Base-by-base conservation (phyloP, 2,329 filamentous ascomycete genomes). In the Trichoderma citrinoviride region DNA sequence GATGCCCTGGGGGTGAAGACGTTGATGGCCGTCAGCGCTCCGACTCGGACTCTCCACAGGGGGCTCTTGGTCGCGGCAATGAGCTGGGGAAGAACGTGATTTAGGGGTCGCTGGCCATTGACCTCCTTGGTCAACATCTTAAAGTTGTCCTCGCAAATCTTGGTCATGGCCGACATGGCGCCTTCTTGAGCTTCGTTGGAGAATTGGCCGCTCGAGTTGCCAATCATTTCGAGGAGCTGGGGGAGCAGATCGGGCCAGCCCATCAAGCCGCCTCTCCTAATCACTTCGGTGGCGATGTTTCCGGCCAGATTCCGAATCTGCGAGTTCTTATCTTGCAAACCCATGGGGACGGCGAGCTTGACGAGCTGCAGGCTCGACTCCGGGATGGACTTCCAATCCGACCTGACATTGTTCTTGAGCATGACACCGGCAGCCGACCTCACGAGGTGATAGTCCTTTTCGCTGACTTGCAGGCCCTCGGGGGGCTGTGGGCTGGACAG, bases 141-240 rank as follows among this genome's bases (percentile, higher is more conserved):
- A 73, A 87, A 89, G 79, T 96, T 97, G 79, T 99, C 95, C 78
- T 99, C 95, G 78, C 95, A 99, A 67, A 99, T 93, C 82, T 98
- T 98, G 75, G 90, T 82, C 77, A 99, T 83, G 54, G 95, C 93
- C 55, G 91, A 87, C 90, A 98, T 97, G 70, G 92, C 93, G 67
- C 93, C 93, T 76, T 99, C 94, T 74, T 97, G 93, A 14, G 90
- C 88, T 73, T 91, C 85, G 49, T 84, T 80, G 7, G 91, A 81
- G 23, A 88, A 81, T 68, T 89, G 87, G 46, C 90, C 89, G 52
- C 81, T 82, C 64, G 87, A 79, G 76, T 96, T 96, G 69, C 86
- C 85, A 67, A 96, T 86, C 77, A 96, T 83, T 63, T 87, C 83
- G 69, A 98, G 79, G 21, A 99, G 83, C 71, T 97, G 90, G 55